Evolutionary conservation across 2,329 filamentous ascomycete genomes (phyloP).

Genomic region (Verticillium tricorpus): DNA sequence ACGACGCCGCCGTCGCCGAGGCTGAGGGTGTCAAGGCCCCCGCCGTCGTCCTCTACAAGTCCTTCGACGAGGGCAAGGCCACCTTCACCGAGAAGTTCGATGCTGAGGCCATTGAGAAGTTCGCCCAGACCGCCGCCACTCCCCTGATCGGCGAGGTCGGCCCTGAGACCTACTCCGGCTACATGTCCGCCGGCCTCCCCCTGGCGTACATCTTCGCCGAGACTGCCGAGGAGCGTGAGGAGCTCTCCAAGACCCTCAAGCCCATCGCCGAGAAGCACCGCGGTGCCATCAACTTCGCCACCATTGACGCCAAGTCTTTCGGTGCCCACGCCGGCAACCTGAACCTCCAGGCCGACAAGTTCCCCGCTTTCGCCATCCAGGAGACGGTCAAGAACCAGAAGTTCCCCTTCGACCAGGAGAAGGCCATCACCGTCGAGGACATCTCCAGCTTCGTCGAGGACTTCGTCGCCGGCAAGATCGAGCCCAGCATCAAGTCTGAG

Average conservation of each 20-base stretch:
- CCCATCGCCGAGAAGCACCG: constrained; percentile 86
- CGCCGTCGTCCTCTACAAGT: constrained; percentile 91
- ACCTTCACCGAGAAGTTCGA: constrained; percentile 79
- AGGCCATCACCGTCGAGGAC: constrained; percentile 66
- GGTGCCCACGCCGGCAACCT: constrained; percentile 95
- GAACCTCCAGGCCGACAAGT: constrained; percentile 92
- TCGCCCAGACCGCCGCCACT: constrained; percentile 79
- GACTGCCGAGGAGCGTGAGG: constrained; percentile 80
- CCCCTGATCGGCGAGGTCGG: constrained; percentile 94
- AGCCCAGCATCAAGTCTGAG: constrained; percentile 98
- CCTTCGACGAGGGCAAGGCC: constrained; percentile 94
- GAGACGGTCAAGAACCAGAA: constrained; percentile 94
- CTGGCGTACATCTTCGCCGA: constrained; percentile 98
- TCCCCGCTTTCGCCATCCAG: constrained; percentile 97
- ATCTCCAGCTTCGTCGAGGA: constrained; percentile 82
- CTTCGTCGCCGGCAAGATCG: constrained; percentile 80
- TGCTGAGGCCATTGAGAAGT: constrained; percentile 71
- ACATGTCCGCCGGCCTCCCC: constrained; percentile 84
- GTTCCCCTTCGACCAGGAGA: constrained; percentile 85
- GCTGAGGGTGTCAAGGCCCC: constrained; percentile 86
- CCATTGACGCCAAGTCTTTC: constrained; percentile 90
- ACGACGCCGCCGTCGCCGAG: constrained; percentile 79
- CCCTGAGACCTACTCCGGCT: constrained; percentile 91
- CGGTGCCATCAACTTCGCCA: constrained; percentile 95
- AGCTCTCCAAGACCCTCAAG: constrained; percentile 73